Conservation (phyloP, 345 rosid genomes). For the Kandelia obovata region DNA sequence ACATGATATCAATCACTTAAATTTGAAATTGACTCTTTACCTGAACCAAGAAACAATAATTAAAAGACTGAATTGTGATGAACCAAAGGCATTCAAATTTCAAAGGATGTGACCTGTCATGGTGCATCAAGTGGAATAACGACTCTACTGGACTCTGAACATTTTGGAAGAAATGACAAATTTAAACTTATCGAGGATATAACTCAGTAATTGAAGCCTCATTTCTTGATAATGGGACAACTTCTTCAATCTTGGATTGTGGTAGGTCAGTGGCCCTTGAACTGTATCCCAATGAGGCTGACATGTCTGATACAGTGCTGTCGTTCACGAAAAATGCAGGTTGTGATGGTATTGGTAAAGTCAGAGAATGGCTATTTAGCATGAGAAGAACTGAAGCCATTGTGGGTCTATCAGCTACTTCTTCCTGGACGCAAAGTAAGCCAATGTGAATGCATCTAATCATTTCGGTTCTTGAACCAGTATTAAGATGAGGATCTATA, state of each 20-base stretch:
- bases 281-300: not conserved
- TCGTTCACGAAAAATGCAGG: constrained; percentile 1
- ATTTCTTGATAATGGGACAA: not conserved
- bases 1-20: too few species aligned
- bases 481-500: constrained; percentile 19
- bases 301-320: not conserved
- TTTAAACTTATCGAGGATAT: not conserved
- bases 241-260: not conserved
- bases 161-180: too few species aligned
- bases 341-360: constrained; percentile 5
- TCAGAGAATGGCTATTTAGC: constrained; percentile 6
- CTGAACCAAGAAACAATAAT: too few species aligned
- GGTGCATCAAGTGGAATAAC: too few species aligned
- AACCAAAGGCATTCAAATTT: too few species aligned
- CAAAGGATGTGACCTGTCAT: too few species aligned
- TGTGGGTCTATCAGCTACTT: constrained; percentile 9
- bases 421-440: constrained; percentile 35
- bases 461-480: constrained; percentile 19
- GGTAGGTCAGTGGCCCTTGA: not conserved
- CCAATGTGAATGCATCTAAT: constrained; percentile 21
- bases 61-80: too few species aligned
- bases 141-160: too few species aligned
- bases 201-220: constrained; percentile 8
- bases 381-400: constrained; percentile 10
- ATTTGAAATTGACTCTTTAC: too few species aligned